Base-by-base conservation (phyloP, 441 rosid genomes). In the Mallotus japonicus region DNA sequence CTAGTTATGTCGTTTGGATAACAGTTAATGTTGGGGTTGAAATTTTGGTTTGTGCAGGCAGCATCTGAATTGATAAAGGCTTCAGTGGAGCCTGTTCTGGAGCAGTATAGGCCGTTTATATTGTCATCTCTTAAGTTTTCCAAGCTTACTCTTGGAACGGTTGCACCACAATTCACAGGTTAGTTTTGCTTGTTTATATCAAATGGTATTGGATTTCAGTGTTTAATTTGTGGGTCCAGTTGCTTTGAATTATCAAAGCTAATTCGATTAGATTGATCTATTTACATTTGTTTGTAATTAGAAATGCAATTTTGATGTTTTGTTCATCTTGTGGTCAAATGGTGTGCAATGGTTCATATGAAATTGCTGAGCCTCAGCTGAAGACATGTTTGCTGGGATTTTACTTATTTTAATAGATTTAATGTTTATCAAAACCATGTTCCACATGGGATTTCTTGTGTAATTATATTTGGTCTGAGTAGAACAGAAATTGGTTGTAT, bases 81-180 rank as follows among this genome's bases (percentile, higher is more conserved):
- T 62, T 86, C 76, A 32, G 87, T 91, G 51, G 99, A 95, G 81
- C 95, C 98, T 65, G 82, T 85, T 82, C 94, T 93, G 40, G 97
- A 93, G 77, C 91, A 90, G 76, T 93, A 95, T 69, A 90, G 89
- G 72, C 98, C 99, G 51, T 51, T 81, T 51, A 74, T 93, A 80
- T 70, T 93, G 75, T 84, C 91, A 37, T 95, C 97, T 83, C 86
- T 95, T 77, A 90, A 82, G 74, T 95, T 93, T 84, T 92, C 93
- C 22, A 84, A 85, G 76, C 78, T 93, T 49, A 95, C 97, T 63
- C 97, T 95, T 51, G 98, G 98, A 11, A 92, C 98, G 6, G 89
- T 93, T 64, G 97, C 98, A 70, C 98, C 97, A 49, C 97, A 91
- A 71, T 92, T 95, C 75, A 95, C 96, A 90, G 97, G 99, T 92